Percentiles rank a stretch among this genome's conserved stretches.
These are phyloP conservation scores for Xylariaceae sp. DNA, from an alignment of 2,329 filamentous ascomycete genomes.

Conservation along the genomic window DNA sequence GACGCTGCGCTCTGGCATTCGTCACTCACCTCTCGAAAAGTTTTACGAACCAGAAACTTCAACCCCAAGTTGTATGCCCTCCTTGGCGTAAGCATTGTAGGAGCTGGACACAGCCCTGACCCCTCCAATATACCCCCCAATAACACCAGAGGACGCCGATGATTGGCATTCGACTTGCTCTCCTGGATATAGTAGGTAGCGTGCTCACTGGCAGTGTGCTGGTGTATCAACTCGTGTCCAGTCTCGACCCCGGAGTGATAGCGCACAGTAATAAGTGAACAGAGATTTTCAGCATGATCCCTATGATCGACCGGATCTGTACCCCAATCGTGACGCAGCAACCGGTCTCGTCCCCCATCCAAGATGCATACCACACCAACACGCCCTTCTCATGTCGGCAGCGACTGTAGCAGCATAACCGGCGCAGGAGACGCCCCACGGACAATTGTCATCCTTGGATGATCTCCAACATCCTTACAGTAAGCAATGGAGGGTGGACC, in stretches of 20 bases:
- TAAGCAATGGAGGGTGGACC: background rate
- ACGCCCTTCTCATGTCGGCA: conserved; percentile 13
- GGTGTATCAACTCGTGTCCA: too few relatives aligned
- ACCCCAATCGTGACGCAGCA: conserved; percentile 8
- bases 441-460: background rate
- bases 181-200: background rate
- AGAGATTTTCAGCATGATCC: too few relatives aligned
- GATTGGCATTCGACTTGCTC: conserved; percentile 8
- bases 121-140: conserved; percentile 18
- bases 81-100: too few relatives aligned
- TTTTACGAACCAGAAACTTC: conserved; percentile 24
- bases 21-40: background rate
- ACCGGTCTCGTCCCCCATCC: conserved; percentile 7
- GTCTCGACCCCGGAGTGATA: too few relatives aligned
- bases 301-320: background rate
- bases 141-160: conserved; percentile 17
- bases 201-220: background rate
- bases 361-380: conserved; percentile 9
- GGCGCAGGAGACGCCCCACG: background rate
- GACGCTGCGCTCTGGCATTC: background rate
- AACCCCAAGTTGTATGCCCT: conserved; percentile 26
- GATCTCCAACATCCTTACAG: background rate
- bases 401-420: conserved; percentile 8
- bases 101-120: background rate
- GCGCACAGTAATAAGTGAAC: too few relatives aligned